Base-by-base conservation (phyloP, 352 stramenopile species). In the Thraustochytrium striatum region DNA sequence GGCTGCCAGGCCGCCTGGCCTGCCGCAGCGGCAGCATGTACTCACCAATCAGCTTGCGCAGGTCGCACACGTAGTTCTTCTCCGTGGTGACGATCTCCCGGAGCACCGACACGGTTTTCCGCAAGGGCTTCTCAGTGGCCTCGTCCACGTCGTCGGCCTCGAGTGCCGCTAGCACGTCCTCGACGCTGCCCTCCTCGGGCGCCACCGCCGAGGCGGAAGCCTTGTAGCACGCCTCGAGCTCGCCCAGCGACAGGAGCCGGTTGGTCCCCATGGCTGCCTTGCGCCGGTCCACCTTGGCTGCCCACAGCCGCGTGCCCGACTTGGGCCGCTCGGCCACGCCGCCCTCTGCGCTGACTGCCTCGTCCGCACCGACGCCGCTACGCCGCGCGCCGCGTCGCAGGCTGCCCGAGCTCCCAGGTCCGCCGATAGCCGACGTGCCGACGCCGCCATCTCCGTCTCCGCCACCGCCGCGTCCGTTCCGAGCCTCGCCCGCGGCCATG, bases 1-100 rank as follows among this genome's bases (percentile, higher is more conserved):
- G 38, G 28, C 39, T 19, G 9, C 3, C n/a, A 2, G 39, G 2
- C 3, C 13, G 8, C 3, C 59, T 33, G 13, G 36, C 33, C 41
- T 68, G 47, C 21, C 58, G 69, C 2, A 83, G 52, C 25, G 69
- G 68, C 2, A 79, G 58, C 62, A 81, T 68, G 52, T 79, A 81
- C 32, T 81, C 58, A 32, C 62, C 62, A 28, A 83, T 65, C 1
- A 83, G 43, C 38, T 79, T 82, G 25, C 58, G 70, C 57, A 83
- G 57, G n/a, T 82, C 78, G 43, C 53, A 44, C 33, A 83, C 69
- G 35, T 83, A 83, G 32, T 5, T 33, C 28, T 73, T 55, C 35
- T 83, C 78, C 21, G 78, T 83, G n/a, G 13, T 35, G 38, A 79
- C 47, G 21, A 83, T 84, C 32, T 83, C 78, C 3, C 75, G 39